Conservation (phyloP, 306 rosid species). For the Biancaea sappan region DNA sequence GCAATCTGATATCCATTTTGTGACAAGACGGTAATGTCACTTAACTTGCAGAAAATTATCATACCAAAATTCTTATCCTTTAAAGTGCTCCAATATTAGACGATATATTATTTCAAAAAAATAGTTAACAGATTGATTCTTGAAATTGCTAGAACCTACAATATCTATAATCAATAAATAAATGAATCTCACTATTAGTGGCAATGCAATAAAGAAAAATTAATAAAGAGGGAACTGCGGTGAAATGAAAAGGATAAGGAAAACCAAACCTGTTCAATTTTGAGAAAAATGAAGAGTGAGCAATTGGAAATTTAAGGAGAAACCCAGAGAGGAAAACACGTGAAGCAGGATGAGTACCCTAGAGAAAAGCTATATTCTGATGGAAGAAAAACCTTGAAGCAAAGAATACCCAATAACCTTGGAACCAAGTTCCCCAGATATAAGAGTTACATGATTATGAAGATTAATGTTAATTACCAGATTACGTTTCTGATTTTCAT, state of each 20-base stretch:
- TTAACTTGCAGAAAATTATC: not conserved
- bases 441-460: not conserved
- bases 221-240: not conserved
- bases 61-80: not conserved
- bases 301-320: not conserved
- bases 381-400: constrained; percentile 36
- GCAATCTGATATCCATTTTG: not conserved
- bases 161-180: not conserved
- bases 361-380: constrained; percentile 19
- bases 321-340: constrained; percentile 19
- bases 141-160: not conserved
- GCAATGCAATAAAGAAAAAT: not conserved
- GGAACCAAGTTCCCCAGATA: not conserved
- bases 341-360: not conserved
- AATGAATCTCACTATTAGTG: not conserved
- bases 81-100: not conserved
- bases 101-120: not conserved
- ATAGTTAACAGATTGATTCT: not conserved
- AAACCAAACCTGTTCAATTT: constrained; percentile 38
- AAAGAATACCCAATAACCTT: constrained; percentile 35
- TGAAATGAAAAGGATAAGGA: not conserved
- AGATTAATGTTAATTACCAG: not conserved
- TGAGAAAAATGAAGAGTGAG: not conserved
- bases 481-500: not conserved
- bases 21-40: not conserved